Percentiles rank a stretch among this genome's conserved stretches.
These are phyloP conservation scores for Blastobotrys attinorum DNA, from an alignment of 805 yeast species.

Conservation along the genomic window DNA sequence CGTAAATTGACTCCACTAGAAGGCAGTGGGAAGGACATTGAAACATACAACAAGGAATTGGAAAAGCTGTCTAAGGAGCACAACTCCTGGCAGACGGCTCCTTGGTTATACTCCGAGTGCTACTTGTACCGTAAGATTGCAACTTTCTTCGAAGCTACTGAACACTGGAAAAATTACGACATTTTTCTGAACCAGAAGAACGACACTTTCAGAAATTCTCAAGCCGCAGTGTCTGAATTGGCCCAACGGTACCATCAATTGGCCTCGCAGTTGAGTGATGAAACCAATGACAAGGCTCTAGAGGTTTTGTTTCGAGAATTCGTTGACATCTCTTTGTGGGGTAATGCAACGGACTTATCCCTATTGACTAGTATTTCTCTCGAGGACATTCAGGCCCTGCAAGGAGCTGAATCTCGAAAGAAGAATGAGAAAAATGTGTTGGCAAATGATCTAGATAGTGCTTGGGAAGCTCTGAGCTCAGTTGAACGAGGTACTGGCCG, in stretches of 20 bases:
- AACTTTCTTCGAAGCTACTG: constrained; percentile 24
- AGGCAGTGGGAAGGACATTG: constrained; percentile 32
- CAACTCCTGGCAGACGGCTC: constrained; percentile 71
- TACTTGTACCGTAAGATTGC: constrained; percentile 56
- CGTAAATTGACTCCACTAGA: constrained; percentile 38
- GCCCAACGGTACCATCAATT: constrained; percentile 54
- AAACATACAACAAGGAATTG: constrained; percentile 53
- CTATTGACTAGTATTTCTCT: constrained; percentile 61
- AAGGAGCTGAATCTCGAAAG: constrained; percentile 81
- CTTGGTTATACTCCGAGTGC: constrained; percentile 88
- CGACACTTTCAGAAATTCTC: constrained; percentile 66
- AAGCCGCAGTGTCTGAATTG: constrained; percentile 70
- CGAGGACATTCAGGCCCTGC: constrained; percentile 85
- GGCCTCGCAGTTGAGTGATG: constrained; percentile 21
- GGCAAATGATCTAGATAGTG: constrained; percentile 61
- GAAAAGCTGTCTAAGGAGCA: constrained; percentile 21
- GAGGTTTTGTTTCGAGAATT: constrained; percentile 69
- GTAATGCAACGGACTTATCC: constrained; percentile 94
- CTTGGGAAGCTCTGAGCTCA: constrained; percentile 41
- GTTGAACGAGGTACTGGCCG: constrained; percentile 33
- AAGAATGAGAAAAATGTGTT: constrained; percentile 73
- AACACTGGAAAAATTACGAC: constrained; percentile 53
- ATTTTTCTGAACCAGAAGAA: constrained; percentile 64
- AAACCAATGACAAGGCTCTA: constrained; percentile 35
- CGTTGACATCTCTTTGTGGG: constrained; percentile 89